phyloP scores from a whole-genome alignment of 2,329 filamentous ascomycete genomes.

The Talaromyces pinophilus region DNA sequence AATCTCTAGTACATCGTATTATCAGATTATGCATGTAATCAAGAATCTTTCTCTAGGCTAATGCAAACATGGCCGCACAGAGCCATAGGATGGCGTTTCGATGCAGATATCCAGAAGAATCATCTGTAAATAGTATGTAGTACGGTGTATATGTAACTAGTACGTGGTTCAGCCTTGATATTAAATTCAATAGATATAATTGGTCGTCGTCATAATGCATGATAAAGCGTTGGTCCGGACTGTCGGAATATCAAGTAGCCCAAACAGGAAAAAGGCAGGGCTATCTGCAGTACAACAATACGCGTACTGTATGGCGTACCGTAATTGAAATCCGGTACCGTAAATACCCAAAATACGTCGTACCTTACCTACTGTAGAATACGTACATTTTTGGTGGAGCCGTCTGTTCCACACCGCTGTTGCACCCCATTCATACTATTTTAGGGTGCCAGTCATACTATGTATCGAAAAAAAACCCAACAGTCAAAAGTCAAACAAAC shows the following conservation, averaged over 20 bases:
- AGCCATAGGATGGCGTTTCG: not conserved
- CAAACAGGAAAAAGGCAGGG: conserved; percentile 12
- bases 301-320: not conserved
- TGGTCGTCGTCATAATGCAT: conserved; percentile 7
- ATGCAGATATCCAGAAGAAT: conserved; percentile 9
- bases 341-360: not conserved
- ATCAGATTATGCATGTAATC: conserved; percentile 6
- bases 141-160: not conserved
- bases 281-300: not conserved
- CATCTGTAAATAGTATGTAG: not conserved
- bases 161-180: conserved; percentile 1
- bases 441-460: conserved; percentile 2
- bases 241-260: conserved; percentile 9
- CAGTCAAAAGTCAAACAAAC: conserved; percentile 1
- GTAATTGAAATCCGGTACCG: not conserved
- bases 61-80: conserved; percentile 7
- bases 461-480: not conserved
- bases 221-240: conserved; percentile 15
- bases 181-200: not conserved
- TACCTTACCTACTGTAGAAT: not conserved
- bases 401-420: conserved; percentile 12
- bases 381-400: not conserved
- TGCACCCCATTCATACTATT: conserved; percentile 1
- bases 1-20: not conserved
- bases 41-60: not conserved